These are phyloP conservation scores for Laburnicola sp. DNA, from an alignment of 2,329 filamentous ascomycete genomes.

Conservation along the genomic window DNA sequence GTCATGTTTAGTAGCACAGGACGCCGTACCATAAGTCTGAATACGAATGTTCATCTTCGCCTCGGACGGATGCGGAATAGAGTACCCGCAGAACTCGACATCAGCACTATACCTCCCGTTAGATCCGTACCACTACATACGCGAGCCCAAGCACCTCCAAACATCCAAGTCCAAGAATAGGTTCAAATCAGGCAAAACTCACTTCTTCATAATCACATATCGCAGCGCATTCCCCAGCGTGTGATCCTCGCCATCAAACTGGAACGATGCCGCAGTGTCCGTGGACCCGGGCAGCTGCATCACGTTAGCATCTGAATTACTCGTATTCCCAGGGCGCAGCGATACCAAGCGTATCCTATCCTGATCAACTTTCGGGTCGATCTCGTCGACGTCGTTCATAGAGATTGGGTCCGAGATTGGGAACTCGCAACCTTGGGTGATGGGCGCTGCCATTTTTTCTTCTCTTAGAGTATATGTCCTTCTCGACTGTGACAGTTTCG, in stretches of 20 bases:
- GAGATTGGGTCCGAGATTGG: conserved; percentile 31
- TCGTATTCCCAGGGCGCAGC: background rate
- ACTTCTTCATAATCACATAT: conserved; percentile 99
- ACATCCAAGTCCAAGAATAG: too few species aligned
- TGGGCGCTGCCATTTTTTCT: conserved; percentile 26
- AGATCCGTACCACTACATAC: background rate
- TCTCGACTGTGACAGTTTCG: background rate
- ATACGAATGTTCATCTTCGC: conserved; percentile 96
- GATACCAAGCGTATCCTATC: conserved; percentile 52
- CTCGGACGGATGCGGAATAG: conserved; percentile 95
- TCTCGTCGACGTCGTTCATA: conserved; percentile 31
- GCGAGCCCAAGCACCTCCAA: too few species aligned
- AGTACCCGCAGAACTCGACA: conserved; percentile 97
- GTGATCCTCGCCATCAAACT: conserved; percentile 92
- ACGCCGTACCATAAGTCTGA: conserved; percentile 80
- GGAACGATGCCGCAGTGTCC: conserved; percentile 89
- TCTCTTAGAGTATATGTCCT: conserved; percentile 4
- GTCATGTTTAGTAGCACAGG: background rate
- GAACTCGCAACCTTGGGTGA: conserved; percentile 14
- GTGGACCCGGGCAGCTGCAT: conserved; percentile 76
- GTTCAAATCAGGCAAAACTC: conserved; percentile 34
- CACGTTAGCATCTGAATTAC: background rate
- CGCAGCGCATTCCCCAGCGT: conserved; percentile 92
- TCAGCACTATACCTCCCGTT: conserved; percentile 65
- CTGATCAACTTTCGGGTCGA: conserved; percentile 43